Evolutionary conservation across 768 basidiomycete genomes (phyloP).

Genomic region (Suillus subaureus): DNA sequence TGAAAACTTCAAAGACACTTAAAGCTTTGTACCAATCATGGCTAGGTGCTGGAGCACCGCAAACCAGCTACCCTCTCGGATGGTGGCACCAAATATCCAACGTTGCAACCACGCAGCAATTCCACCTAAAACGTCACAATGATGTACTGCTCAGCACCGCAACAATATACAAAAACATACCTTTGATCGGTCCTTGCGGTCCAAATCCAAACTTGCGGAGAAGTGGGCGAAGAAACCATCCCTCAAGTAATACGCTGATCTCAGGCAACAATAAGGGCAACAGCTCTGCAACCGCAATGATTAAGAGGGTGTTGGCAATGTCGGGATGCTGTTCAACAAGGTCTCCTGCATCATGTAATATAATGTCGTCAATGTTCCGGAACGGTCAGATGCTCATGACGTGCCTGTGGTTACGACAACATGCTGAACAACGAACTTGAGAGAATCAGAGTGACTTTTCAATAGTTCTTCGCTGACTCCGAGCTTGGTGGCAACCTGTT

Average conservation of each 20-base stretch:
- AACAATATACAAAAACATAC: constrained; percentile 15
- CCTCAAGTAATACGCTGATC: constrained; percentile 26
- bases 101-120: neutral
- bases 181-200: constrained; percentile 35
- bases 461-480: constrained; percentile 29
- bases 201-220: constrained; percentile 40
- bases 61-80: neutral
- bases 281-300: constrained; percentile 14
- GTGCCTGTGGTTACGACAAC: constrained; percentile 27
- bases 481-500: constrained; percentile 21
- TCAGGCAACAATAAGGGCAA: constrained; percentile 5
- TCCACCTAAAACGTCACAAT: neutral
- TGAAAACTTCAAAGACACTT: neutral
- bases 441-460: constrained; percentile 20
- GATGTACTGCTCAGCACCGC: neutral
- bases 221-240: constrained; percentile 32
- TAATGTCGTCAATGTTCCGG: neutral
- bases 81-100: neutral
- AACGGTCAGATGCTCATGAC: neutral
- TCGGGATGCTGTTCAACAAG: constrained; percentile 39
- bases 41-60: neutral
- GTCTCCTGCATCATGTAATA: constrained; percentile 28
- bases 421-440: constrained; percentile 26
- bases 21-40: neutral
- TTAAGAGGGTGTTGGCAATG: constrained; percentile 27